Base-by-base conservation (phyloP, 2,329 filamentous ascomycete species). In the Aurifilum marmelostoma region DNA sequence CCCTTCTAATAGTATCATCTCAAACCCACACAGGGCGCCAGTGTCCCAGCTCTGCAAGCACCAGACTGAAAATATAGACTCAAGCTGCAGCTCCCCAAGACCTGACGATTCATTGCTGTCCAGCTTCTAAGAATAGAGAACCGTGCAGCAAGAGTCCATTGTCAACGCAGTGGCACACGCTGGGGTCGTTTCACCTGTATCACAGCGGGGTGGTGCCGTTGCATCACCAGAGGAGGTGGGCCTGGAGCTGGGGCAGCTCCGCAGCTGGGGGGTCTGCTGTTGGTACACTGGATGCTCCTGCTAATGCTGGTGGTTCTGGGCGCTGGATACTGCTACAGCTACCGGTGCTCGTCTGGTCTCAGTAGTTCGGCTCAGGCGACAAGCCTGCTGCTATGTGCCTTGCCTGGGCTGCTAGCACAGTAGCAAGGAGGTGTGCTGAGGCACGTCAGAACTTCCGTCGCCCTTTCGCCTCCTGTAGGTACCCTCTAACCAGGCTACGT, bases 181-280 rank as follows among this genome's bases (percentile, higher is more conserved):
- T 18, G 59, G 7, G 59, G 37, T 37, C 37, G 59, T 62, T 62
- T 62, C 59, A 62, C 59, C 59, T 62, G 59, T 43, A 62, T 29
- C 34, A 41, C 59, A 39, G 59, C 37, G 37, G 59, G 37, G 37
- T 43, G 59, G 59, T 37, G 59, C 39, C 7, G 37, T 62, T 62
- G 59, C 59, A 62, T 39, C 59, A 41, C 37, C n/a, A 11, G 34
- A 39, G 21, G 32, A 62, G 43, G 59, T 24, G 59, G 59, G 34
- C 39, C 34, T 24, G 37, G n/a, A 27, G 59, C 32, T 41, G 39
- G 37, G 34, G 9, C 34, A 41, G 34, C 34, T 62, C 34, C 37
- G 34, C 34, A 27, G n/a, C 11, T n/a, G 7, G n/a, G 24, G 18
- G n/a, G 11, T 16, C 52, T 56, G 52, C 24, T 56, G 24, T 5